These are phyloP conservation scores for Neltuma alba DNA, from an alignment of 306 rosid species.

Conservation along the genomic window DNA sequence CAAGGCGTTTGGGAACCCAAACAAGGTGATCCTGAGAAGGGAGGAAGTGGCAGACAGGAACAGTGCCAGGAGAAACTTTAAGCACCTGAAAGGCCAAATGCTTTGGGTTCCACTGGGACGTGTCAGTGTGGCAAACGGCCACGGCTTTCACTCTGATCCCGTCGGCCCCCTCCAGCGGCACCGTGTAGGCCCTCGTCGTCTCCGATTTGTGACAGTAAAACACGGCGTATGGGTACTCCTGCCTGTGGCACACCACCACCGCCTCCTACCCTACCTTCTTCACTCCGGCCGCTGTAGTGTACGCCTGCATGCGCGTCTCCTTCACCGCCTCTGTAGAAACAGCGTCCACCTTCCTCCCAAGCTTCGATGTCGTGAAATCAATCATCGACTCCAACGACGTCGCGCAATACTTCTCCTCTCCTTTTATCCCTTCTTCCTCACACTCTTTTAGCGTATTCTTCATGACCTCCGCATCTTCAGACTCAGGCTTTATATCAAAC, in stretches of 20 bases:
- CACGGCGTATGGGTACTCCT: conserved; percentile 67
- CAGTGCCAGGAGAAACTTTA: conserved; percentile 74
- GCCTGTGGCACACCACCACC: conserved; percentile 74
- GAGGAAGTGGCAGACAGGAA: conserved; percentile 81
- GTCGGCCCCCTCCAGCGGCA: conserved; percentile 56
- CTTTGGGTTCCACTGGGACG: conserved; percentile 80
- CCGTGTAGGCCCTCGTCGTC: conserved; percentile 45
- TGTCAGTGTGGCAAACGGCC: conserved; percentile 75
- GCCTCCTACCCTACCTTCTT: conserved; percentile 45
- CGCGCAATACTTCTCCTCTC: conserved; percentile 79
- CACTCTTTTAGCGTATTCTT: conserved; percentile 62
- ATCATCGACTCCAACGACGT: conserved; percentile 88
- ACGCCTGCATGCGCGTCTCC: conserved; percentile 44
- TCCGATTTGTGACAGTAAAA: conserved; percentile 70
- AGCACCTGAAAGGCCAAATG: conserved; percentile 81
- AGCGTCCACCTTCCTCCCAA: conserved; percentile 54
- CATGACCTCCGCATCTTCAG: conserved; percentile 52
- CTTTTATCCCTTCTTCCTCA: conserved; percentile 42
- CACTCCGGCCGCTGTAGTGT: conserved; percentile 40
- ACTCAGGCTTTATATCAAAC: conserved; percentile 46
- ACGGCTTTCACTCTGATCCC: conserved; percentile 63
- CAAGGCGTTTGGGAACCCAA: conserved; percentile 58
- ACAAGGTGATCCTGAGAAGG: conserved; percentile 82
- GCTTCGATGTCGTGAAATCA: conserved; percentile 68
- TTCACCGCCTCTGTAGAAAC: conserved; percentile 61